Base-by-base conservation (phyloP, 768 basidiomycete species). In the Crucibulum laeve region DNA sequence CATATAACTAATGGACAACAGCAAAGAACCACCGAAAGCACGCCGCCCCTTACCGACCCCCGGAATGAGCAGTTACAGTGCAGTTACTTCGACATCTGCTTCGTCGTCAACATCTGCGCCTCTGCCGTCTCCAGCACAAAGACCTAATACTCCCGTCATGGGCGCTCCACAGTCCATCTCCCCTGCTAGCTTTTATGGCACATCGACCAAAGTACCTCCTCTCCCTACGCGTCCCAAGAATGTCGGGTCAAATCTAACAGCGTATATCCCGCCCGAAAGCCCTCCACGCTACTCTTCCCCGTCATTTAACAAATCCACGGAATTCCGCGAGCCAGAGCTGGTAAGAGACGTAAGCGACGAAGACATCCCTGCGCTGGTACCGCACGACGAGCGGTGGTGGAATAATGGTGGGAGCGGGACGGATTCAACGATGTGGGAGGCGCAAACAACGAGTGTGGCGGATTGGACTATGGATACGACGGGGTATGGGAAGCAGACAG, bases 1-100 rank as follows among this genome's bases (percentile, higher is more conserved):
- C n/a, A n/a, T n/a, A n/a, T n/a, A n/a, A n/a, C n/a, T n/a, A n/a
- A 80, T 80, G 78, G 78, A 80, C 40, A 68, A 64, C 43, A 59
- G 62, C 38, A 76, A 80, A 35, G 52, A n/a, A 21, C 26, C 64
- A 43, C 62, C 61, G 1, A 74, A 72, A 47, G 50, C 57, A 28
- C 65, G 77, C 51, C 70, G 76, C 15, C 77, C 77, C 6, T 56
- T 72, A 25, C 70, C 74, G 8, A 73, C 71, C 3, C 70, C 73
- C 6, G n/a, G n/a, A n/a, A n/a, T n/a, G n/a, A n/a, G n/a, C n/a
- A n/a, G n/a, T n/a, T n/a, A n/a, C n/a, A n/a, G n/a, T n/a, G n/a
- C n/a, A n/a, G n/a, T n/a, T n/a, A n/a, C n/a, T n/a, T n/a, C n/a
- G n/a, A n/a, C n/a, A n/a, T n/a, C n/a, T n/a, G n/a, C n/a, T n/a